Evolutionary conservation across 2,329 filamentous ascomycete species (phyloP).

Genomic region (Microsporum canis): DNA sequence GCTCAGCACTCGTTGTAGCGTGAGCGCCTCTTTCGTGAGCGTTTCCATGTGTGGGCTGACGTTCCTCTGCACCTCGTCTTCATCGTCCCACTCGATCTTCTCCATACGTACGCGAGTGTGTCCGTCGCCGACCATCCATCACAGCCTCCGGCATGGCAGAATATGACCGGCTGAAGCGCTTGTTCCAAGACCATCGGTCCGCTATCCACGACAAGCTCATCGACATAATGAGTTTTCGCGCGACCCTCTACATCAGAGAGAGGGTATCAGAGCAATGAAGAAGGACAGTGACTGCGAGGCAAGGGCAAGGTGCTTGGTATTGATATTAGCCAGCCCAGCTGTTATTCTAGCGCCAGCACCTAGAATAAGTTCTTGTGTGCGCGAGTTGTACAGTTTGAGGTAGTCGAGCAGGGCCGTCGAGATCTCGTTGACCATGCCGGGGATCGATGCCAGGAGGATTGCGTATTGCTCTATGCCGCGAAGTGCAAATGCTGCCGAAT

Average conservation of each 20-base stretch:
- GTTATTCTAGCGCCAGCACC: conserved; percentile 41
- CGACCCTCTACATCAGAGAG: too few relatives aligned
- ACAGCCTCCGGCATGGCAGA: too few relatives aligned
- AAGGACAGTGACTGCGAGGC: conserved; percentile 41
- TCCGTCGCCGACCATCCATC: too few relatives aligned
- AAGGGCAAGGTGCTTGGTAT: conserved; percentile 42
- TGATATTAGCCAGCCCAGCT: conserved; percentile 42
- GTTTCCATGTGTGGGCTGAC: conserved; percentile 65
- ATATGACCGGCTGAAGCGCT: too few relatives aligned
- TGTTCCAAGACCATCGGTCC: too few relatives aligned
- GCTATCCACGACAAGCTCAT: too few relatives aligned
- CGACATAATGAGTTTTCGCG: too few relatives aligned
- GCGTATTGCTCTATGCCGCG: conserved; percentile 38
- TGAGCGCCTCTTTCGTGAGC: conserved; percentile 64
- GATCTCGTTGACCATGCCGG: conserved; percentile 38
- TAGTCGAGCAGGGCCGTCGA: conserved; percentile 38
- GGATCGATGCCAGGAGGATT: conserved; percentile 35
- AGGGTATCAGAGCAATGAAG: conserved; percentile 38
- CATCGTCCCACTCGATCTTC: conserved; percentile 53
- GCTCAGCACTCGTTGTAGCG: conserved; percentile 61
- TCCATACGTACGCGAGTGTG: too few relatives aligned
- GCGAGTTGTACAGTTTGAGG: conserved; percentile 41
- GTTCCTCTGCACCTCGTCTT: conserved; percentile 21
- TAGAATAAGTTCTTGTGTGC: conserved; percentile 40
- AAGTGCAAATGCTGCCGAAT: conserved; percentile 35